Percentiles rank a stretch among this genome's conserved stretches.
These are phyloP conservation scores for Kluyveromyces siamensis DNA, from an alignment of 805 yeast genomes.

Conservation along the genomic window DNA sequence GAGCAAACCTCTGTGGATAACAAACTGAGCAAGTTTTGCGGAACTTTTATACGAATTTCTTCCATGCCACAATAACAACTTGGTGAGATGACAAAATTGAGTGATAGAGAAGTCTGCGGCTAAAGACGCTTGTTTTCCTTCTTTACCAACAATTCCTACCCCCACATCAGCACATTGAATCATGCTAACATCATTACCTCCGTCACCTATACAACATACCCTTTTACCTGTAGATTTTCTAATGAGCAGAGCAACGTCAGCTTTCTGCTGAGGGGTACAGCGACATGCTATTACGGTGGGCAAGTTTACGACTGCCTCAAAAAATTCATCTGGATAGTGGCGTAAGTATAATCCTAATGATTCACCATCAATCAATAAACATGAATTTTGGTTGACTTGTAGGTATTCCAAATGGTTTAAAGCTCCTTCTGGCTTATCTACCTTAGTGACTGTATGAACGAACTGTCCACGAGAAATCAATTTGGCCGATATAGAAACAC, in stretches of 20 bases:
- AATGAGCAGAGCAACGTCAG: slow-evolving; percentile 82
- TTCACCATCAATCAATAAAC: slow-evolving; percentile 89
- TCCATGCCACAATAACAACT: slow-evolving; percentile 92
- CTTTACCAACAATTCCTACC: slow-evolving; percentile 97
- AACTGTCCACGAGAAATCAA: slow-evolving; percentile 89
- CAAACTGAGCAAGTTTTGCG: slow-evolving; percentile 90
- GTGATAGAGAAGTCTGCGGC: slow-evolving; percentile 95
- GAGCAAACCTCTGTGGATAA: slow-evolving; percentile 90
- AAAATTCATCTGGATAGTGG: slow-evolving; percentile 61
- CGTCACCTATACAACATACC: slow-evolving; percentile 98
- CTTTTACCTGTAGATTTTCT: slow-evolving; percentile 74
- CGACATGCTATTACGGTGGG: slow-evolving; percentile 98
- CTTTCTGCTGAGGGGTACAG: slow-evolving; percentile 97
- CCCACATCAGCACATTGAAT: slow-evolving; percentile 98
- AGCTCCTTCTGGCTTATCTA: slow-evolving; percentile 53
- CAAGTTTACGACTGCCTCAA: slow-evolving; percentile 61
- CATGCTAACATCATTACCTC: slow-evolving; percentile 99
- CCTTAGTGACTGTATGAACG: slow-evolving; percentile 74
- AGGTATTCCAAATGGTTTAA: slow-evolving; percentile 67
- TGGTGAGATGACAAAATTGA: slow-evolving; percentile 83
- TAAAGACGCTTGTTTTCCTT: slow-evolving; percentile 92
- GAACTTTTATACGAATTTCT: slow-evolving; percentile 93
- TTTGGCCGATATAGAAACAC: slow-evolving; percentile 95
- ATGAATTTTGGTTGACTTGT: slow-evolving; percentile 43
- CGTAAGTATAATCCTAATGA: slow-evolving; percentile 64